Percentiles rank a stretch among this genome's conserved stretches.
phyloP scores from a whole-genome alignment of 2,329 filamentous ascomycete species.

The Fusarium protoensiforme region DNA sequence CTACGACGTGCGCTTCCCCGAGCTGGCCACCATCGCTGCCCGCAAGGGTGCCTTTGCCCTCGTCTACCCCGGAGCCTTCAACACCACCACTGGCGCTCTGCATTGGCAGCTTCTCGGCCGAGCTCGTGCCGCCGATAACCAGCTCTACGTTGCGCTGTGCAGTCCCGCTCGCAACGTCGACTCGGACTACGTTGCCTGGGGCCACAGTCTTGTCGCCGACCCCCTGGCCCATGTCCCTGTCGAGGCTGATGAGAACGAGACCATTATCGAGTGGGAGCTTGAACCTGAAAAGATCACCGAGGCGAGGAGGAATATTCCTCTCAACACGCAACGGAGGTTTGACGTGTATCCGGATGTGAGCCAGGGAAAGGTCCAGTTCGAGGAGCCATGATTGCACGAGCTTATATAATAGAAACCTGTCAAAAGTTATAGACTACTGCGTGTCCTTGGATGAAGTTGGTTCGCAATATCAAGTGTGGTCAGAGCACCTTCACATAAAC shows the following conservation, averaged over 20 bases:
- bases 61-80: slow-evolving; percentile 97
- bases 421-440: neutral
- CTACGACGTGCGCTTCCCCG: slow-evolving; percentile 97
- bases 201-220: slow-evolving; percentile 89
- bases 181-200: slow-evolving; percentile 88
- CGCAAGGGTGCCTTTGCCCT: slow-evolving; percentile 88
- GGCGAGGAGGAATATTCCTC: slow-evolving; percentile 83
- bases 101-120: slow-evolving; percentile 90
- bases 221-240: slow-evolving; percentile 86
- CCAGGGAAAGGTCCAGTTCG: slow-evolving; percentile 60
- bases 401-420: neutral
- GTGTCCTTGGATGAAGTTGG: neutral
- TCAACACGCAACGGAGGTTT: slow-evolving; percentile 87
- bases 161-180: slow-evolving; percentile 84
- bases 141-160: slow-evolving; percentile 93
- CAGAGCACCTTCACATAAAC: neutral
- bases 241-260: slow-evolving; percentile 82
- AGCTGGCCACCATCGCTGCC: slow-evolving; percentile 89
- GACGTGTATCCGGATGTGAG: slow-evolving; percentile 96
- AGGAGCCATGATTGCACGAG: slow-evolving; percentile 41
- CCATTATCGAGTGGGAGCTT: slow-evolving; percentile 79
- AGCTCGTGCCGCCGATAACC: slow-evolving; percentile 90
- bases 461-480: neutral
- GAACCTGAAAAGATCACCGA: slow-evolving; percentile 75
- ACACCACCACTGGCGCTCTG: slow-evolving; percentile 88